These are phyloP conservation scores for Monilinia fructicola DNA, from an alignment of 2,329 filamentous ascomycete genomes.

Conservation along the genomic window DNA sequence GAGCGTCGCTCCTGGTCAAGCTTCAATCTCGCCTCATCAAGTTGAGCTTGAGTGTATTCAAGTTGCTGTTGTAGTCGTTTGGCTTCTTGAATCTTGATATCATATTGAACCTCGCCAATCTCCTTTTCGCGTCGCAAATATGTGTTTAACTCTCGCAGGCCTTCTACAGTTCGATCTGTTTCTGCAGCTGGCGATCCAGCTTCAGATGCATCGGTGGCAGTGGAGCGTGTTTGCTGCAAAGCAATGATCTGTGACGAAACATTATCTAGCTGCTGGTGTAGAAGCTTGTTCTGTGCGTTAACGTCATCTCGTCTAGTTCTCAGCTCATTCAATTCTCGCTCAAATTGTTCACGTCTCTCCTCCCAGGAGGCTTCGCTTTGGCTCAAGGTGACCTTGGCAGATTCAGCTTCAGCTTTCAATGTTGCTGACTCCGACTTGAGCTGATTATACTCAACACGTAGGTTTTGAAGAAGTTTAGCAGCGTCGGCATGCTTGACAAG, in stretches of 20 bases:
- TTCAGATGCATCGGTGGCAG: slow-evolving; percentile 52
- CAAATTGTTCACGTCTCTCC: slow-evolving; percentile 75
- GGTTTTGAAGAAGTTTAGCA: slow-evolving; percentile 76
- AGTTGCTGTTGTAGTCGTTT: slow-evolving; percentile 89
- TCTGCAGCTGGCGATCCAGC: slow-evolving; percentile 44
- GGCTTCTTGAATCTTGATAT: slow-evolving; percentile 81
- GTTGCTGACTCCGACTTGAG: slow-evolving; percentile 76
- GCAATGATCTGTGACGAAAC: slow-evolving; percentile 76
- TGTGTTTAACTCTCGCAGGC: slow-evolving; percentile 84
- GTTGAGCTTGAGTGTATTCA: slow-evolving; percentile 79
- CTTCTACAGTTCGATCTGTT: slow-evolving; percentile 64
- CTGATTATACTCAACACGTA: slow-evolving; percentile 78
- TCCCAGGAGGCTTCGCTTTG: slow-evolving; percentile 88
- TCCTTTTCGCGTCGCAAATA: slow-evolving; percentile 95
- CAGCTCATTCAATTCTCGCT: slow-evolving; percentile 79
- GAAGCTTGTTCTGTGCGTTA: slow-evolving; percentile 82
- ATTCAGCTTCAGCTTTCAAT: slow-evolving; percentile 78
- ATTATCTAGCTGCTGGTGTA: slow-evolving; percentile 85
- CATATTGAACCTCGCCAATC: slow-evolving; percentile 94
- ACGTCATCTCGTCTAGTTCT: slow-evolving; percentile 79
- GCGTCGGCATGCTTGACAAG: slow-evolving; percentile 93
- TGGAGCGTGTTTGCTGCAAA: slow-evolving; percentile 72
- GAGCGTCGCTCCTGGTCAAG: slow-evolving; percentile 84
- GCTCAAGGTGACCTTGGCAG: slow-evolving; percentile 72
- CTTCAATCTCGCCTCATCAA: slow-evolving; percentile 86